phyloP scores from a whole-genome alignment of 2,329 filamentous ascomycete species.

The Colletotrichum siamense region DNA sequence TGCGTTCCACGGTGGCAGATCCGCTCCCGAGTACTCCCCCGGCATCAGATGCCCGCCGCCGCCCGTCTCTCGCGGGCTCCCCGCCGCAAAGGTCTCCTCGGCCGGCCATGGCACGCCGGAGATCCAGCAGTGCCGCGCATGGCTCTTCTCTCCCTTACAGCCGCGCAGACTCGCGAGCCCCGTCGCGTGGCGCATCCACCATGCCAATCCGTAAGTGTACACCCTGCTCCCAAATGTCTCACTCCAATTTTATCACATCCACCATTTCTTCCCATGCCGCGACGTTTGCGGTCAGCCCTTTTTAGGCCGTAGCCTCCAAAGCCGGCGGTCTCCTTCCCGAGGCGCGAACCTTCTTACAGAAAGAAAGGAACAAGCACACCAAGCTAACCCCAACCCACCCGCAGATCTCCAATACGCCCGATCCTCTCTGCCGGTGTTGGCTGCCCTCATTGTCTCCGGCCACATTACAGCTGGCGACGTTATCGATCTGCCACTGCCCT shows the following conservation, averaged over 20 bases:
- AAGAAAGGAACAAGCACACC: not conserved
- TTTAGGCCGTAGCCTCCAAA: not conserved
- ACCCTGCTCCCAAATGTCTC: not conserved
- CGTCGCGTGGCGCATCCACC: slow-evolving; percentile 35
- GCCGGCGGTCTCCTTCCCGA: not conserved
- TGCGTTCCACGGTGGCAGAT: slow-evolving; percentile 51
- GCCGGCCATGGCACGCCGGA: slow-evolving; percentile 20
- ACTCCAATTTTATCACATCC: not conserved
- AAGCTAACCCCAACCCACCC: slow-evolving; percentile 1
- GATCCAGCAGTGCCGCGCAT: slow-evolving; percentile 27
- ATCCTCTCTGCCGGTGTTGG: slow-evolving; percentile 57
- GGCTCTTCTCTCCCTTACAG: slow-evolving; percentile 19
- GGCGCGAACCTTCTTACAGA: not conserved
- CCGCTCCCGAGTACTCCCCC: slow-evolving; percentile 24
- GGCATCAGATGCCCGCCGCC: not conserved
- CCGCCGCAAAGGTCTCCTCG: slow-evolving; percentile 6
- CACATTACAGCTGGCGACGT: slow-evolving; percentile 56
- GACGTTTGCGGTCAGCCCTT: slow-evolving; percentile 9
- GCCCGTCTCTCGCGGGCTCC: slow-evolving; percentile 9
- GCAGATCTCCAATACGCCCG: slow-evolving; percentile 54
- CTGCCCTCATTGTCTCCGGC: slow-evolving; percentile 59
- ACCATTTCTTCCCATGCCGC: not conserved
- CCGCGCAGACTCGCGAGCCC: slow-evolving; percentile 15
- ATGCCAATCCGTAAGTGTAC: slow-evolving; percentile 52
- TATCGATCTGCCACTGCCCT: slow-evolving; percentile 63